These are phyloP conservation scores for Aspergillus mulundensis DNA, from an alignment of 495 filamentous ascomycete genomes.

Conservation along the genomic window DNA sequence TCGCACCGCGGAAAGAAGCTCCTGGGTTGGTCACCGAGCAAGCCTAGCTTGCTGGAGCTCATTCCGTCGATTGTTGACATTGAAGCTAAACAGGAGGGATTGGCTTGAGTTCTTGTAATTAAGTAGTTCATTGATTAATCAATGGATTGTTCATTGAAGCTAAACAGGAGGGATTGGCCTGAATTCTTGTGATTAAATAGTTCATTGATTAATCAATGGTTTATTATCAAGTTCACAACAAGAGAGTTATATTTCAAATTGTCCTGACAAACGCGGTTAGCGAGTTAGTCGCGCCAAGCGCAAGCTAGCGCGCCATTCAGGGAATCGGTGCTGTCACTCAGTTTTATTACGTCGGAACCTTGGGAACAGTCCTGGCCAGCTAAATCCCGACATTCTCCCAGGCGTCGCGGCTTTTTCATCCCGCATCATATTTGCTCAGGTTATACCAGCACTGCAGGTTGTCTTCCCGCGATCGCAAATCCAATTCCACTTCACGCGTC, in stretches of 20 bases:
- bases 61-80: constrained; percentile 50
- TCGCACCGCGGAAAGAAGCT: constrained; percentile 61
- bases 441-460: constrained; percentile 14
- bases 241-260: not conserved
- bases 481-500: not conserved
- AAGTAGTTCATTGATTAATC: not conserved
- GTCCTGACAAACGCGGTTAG: not conserved
- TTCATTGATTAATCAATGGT: not conserved
- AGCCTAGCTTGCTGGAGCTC: constrained; percentile 50
- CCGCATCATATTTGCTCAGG: constrained; percentile 14
- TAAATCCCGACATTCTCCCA: not conserved
- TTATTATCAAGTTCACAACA: constrained; percentile 17
- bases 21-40: constrained; percentile 60
- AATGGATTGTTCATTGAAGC: too few relatives aligned
- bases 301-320: not conserved
- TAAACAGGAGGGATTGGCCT: constrained; percentile 56
- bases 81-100: constrained; percentile 54
- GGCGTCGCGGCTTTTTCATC: constrained; percentile 6
- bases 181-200: constrained; percentile 23
- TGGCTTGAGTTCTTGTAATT: constrained; percentile 42
- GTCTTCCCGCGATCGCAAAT: not conserved
- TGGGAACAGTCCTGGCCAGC: constrained; percentile 8
- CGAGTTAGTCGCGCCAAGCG: not conserved
- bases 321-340: not conserved
- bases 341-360: constrained; percentile 7